Base-by-base conservation (phyloP, 306 rosid genomes). In the Biancaea sappan region DNA sequence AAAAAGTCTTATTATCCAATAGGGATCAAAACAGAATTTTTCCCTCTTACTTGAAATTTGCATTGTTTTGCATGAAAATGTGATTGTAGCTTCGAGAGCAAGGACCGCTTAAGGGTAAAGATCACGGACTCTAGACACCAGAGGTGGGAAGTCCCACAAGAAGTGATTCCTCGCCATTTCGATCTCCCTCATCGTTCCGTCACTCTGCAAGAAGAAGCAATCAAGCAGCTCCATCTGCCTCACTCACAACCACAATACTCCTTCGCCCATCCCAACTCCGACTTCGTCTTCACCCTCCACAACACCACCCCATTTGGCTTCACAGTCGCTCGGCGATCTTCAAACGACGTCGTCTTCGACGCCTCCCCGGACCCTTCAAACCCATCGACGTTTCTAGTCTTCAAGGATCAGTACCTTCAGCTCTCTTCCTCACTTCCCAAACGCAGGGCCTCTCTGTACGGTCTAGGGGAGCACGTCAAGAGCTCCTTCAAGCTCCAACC, bases 71-170 rank as follows among this genome's bases (percentile, higher is more conserved):
- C n/a, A n/a, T n/a, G n/a, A n/a, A n/a, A n/a, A n/a, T n/a, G n/a
- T 41, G 25, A 21, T 24, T 62, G 76, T 84, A 93, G 92, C 68
- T 86, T 85, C 37, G 92, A 93, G 72, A 79, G 68, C 9, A 62
- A 76, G 60, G 86, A 88, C 6, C 79, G 92, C 28, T 47, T 93
- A 22, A 82, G 97, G 57, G 71, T 93, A 37, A 73, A 81, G 73
- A 85, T 93, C 64, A 85, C 77, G 2, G 91, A 91, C 52, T 69
- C 94, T 11, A 21, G 63, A 2, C 46, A 75, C 1, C 73, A 77
- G 77, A 81, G 97, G 74, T 93, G 97, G 98, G 98, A 89, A 78
- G 64, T 93, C 51, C 98, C 92, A 8, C 52, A 80, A 57, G 43
- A 82, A 34, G 38, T 93, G 9, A 72, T 93, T 43, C 85, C 94